Evolutionary conservation across 2,329 filamentous ascomycete genomes (phyloP).

Genomic region (Phaeophleospora eucalypticola): DNA sequence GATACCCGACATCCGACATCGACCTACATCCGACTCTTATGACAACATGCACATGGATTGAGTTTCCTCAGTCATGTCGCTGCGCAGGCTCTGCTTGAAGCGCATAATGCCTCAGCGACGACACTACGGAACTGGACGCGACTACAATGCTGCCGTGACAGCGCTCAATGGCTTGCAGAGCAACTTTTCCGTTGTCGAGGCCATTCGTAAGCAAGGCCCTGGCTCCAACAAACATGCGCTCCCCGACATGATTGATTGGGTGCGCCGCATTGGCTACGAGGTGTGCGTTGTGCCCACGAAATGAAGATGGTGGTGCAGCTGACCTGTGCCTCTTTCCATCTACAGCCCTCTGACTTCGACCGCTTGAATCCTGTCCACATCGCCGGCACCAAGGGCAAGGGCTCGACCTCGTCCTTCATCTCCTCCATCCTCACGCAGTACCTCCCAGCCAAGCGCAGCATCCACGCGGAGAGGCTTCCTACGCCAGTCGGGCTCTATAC

Average conservation of each 20-base stretch:
- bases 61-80: slow-evolving; percentile 1
- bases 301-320: neutral
- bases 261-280: slow-evolving; percentile 69
- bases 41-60: no score
- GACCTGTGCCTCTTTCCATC: no score
- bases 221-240: slow-evolving; percentile 71
- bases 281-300: slow-evolving; percentile 44
- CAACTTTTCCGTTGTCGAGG: slow-evolving; percentile 73
- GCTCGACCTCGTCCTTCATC: slow-evolving; percentile 79
- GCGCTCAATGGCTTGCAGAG: slow-evolving; percentile 74
- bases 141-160: slow-evolving; percentile 58
- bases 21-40: no score
- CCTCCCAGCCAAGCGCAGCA: slow-evolving; percentile 37
- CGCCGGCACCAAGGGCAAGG: slow-evolving; percentile 92
- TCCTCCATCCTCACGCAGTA: slow-evolving; percentile 72
- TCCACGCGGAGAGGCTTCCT: slow-evolving; percentile 27
- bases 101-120: slow-evolving; percentile 6
- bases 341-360: slow-evolving; percentile 58
- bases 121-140: slow-evolving; percentile 17
- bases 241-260: slow-evolving; percentile 78
- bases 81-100: slow-evolving; percentile 10
- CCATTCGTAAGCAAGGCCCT: slow-evolving; percentile 69
- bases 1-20: neutral
- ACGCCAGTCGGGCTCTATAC: slow-evolving; percentile 69
- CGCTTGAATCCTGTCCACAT: slow-evolving; percentile 69